Conservation (phyloP, 805 yeast species). For the Metschnikowia anglica region DNA sequence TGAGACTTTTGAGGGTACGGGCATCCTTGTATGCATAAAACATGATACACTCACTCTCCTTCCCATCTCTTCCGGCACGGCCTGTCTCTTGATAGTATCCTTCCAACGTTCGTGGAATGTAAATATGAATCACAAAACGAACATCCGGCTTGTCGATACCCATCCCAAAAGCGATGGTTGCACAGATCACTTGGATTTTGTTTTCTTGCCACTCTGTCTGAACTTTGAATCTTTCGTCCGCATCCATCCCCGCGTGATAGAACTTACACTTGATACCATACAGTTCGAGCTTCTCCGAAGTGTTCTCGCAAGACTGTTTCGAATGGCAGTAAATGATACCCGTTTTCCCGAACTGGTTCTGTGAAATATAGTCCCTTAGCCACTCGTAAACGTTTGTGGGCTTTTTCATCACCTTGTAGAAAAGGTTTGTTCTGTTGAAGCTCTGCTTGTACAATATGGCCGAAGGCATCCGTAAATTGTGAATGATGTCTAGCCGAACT, state of each 20-base stretch:
- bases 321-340: constrained; percentile 96
- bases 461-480: constrained; percentile 61
- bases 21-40: constrained; percentile 83
- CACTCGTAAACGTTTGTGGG: constrained; percentile 54
- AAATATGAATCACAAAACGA: constrained; percentile 83
- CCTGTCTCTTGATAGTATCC: constrained; percentile 99
- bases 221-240: constrained; percentile 67
- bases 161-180: constrained; percentile 98
- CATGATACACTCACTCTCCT: constrained; percentile 75
- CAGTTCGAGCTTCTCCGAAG: constrained; percentile 56
- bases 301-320: constrained; percentile 81
- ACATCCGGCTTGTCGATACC: constrained; percentile 98
- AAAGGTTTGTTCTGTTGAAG: constrained; percentile 84
- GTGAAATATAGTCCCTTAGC: constrained; percentile 54
- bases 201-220: constrained; percentile 83
- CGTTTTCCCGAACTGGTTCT: constrained; percentile 54
- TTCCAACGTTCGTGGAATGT: constrained; percentile 86
- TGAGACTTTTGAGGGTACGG: constrained; percentile 68
- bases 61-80: constrained; percentile 96
- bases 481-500: constrained; percentile 81
- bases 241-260: constrained; percentile 94
- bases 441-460: constrained; percentile 80
- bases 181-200: constrained; percentile 76
- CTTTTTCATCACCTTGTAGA: constrained; percentile 74
- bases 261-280: constrained; percentile 68